phyloP scores from a whole-genome alignment of 306 rosid genomes.

The Prunus campanulata region DNA sequence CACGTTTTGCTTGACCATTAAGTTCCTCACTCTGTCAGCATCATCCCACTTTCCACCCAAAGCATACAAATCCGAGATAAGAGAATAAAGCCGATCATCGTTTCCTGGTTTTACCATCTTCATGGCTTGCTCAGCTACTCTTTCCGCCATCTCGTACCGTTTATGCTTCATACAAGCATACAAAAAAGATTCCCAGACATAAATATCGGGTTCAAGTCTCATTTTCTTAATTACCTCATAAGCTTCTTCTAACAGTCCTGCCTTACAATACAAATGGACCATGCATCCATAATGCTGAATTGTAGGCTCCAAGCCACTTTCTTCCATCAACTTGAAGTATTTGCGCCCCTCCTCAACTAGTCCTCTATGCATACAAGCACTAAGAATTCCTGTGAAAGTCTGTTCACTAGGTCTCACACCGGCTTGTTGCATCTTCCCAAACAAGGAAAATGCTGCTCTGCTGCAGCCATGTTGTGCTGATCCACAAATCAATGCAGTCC shows the following conservation, averaged over 20 bases:
- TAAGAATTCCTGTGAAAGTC: constrained; percentile 30
- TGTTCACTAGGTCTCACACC: constrained; percentile 19
- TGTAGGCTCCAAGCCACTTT: neutral
- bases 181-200: constrained; percentile 46
- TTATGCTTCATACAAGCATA: constrained; percentile 57
- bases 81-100: constrained; percentile 44
- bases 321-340: constrained; percentile 15
- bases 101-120: constrained; percentile 38
- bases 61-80: constrained; percentile 53
- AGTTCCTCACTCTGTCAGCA: constrained; percentile 50
- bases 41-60: constrained; percentile 55
- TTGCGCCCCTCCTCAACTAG: constrained; percentile 20
- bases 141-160: constrained; percentile 56
- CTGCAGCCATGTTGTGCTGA: constrained; percentile 25
- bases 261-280: constrained; percentile 24
- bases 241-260: constrained; percentile 53
- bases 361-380: constrained; percentile 33
- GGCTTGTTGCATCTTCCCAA: constrained; percentile 13
- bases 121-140: constrained; percentile 44
- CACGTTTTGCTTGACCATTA: constrained; percentile 35
- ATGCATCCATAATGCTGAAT: constrained; percentile 27
- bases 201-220: constrained; percentile 47
- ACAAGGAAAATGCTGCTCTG: constrained; percentile 11
- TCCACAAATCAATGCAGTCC: constrained; percentile 31
- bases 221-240: constrained; percentile 42